A percentile compares a stretch with the other conserved stretches of the same genome.
phyloP scores from a whole-genome alignment of 2,329 filamentous ascomycete genomes.

The Scorias spongiosa region DNA sequence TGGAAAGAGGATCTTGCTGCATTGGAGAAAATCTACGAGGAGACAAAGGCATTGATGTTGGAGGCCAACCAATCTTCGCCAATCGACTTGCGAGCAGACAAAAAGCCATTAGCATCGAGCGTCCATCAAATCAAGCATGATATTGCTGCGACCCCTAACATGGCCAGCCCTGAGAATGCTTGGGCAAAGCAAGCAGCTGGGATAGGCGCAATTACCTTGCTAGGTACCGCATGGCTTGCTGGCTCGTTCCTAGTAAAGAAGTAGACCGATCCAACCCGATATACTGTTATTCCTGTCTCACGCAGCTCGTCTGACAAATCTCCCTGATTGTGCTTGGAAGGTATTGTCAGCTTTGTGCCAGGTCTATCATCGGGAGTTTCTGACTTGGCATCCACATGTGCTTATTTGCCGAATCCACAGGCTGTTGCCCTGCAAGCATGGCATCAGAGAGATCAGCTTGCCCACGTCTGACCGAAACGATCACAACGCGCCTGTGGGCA shows the following conservation, averaged over 20 bases:
- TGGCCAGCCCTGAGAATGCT: constrained; percentile 21
- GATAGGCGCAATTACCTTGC: constrained; percentile 23
- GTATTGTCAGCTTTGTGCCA: no score
- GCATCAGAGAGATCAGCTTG: no score
- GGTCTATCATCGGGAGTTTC: no score
- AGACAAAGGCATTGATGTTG: constrained; percentile 28
- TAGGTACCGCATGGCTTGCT: constrained; percentile 25
- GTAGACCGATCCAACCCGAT: no score
- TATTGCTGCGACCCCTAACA: constrained; percentile 7
- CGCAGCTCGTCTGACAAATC: no score
- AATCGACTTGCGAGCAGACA: constrained; percentile 1
- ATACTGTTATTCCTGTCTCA: no score
- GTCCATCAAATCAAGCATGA: not conserved
- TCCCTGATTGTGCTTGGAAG: no score
- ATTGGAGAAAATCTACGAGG: constrained; percentile 48
- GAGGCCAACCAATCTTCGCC: constrained; percentile 4
- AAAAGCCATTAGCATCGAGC: not conserved
- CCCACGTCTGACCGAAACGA: no score
- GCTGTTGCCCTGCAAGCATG: no score
- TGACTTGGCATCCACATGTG: no score
- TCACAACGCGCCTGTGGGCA: no score
- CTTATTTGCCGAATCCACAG: no score
- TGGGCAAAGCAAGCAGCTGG: constrained; percentile 27
- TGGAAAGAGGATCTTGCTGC: constrained; percentile 58
- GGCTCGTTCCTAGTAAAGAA: constrained; percentile 6